Conservation (phyloP, 2,329 filamentous ascomycete species). For the Paecilomyces niveus region DNA sequence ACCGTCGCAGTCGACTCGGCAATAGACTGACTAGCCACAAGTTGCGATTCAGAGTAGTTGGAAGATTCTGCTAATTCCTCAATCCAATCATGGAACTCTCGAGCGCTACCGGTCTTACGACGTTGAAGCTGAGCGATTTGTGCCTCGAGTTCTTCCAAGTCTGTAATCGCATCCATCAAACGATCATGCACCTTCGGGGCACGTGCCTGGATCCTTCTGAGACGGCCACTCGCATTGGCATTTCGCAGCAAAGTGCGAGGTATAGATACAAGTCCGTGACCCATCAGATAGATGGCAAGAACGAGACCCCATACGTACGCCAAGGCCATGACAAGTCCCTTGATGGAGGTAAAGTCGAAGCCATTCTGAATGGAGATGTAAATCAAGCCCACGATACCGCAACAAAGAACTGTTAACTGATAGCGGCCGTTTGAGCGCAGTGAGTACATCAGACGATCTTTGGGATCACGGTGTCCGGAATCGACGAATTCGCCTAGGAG, state of each 20-base stretch:
- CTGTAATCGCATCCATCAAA: constrained; percentile 74
- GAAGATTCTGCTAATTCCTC: constrained; percentile 81
- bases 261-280: constrained; percentile 87
- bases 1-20: constrained; percentile 42
- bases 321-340: constrained; percentile 82
- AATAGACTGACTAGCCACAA: constrained; percentile 28
- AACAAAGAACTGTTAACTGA: constrained; percentile 69
- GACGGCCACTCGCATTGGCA: constrained; percentile 64
- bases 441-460: constrained; percentile 74
- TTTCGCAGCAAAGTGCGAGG: constrained; percentile 74
- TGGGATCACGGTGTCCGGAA: constrained; percentile 82
- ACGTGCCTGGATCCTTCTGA: constrained; percentile 68
- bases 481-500: constrained; percentile 92
- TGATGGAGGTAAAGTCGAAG: constrained; percentile 64
- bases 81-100: constrained; percentile 84
- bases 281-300: constrained; percentile 94
- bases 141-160: constrained; percentile 71
- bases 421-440: constrained; percentile 83
- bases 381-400: constrained; percentile 63
- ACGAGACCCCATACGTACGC: constrained; percentile 91
- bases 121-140: constrained; percentile 73
- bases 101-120: constrained; percentile 70
- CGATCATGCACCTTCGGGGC: constrained; percentile 81
- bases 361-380: constrained; percentile 79
- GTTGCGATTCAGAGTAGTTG: constrained; percentile 56